Evolutionary conservation across 345 rosid genomes (phyloP).

Genomic region (Xanthoceras sorbifolium): DNA sequence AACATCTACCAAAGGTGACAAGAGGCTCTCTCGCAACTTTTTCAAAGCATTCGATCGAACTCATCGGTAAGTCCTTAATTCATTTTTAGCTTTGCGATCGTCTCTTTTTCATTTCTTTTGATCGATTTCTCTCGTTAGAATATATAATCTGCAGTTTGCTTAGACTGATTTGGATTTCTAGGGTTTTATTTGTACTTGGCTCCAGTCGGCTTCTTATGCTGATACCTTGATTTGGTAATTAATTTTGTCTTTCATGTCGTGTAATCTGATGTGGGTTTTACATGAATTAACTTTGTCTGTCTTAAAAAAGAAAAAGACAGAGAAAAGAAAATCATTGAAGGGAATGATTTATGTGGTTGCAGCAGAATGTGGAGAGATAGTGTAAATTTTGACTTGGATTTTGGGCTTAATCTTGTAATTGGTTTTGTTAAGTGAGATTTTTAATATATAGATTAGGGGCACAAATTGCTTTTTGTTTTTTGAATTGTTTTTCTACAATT

Average conservation of each 20-base stretch:
- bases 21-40: background rate
- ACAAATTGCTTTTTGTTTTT: too few species aligned
- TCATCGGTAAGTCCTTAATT: background rate
- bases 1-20: too few species aligned
- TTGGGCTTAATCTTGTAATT: background rate
- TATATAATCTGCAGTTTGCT: background rate
- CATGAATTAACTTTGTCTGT: background rate
- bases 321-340: too few species aligned
- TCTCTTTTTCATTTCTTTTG: background rate
- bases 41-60: background rate
- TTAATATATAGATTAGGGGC: background rate
- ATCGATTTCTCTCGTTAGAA: background rate
- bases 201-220: background rate
- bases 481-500: background rate
- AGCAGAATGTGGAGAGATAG: background rate
- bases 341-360: background rate
- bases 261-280: background rate
- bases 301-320: too few species aligned
- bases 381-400: background rate
- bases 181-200: background rate
- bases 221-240: too few species aligned
- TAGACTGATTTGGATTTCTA: background rate
- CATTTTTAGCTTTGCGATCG: background rate
- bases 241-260: background rate
- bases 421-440: background rate